Evolutionary conservation across 2,329 filamentous ascomycete genomes (phyloP).

Genomic region (Aspergillus sp.): DNA sequence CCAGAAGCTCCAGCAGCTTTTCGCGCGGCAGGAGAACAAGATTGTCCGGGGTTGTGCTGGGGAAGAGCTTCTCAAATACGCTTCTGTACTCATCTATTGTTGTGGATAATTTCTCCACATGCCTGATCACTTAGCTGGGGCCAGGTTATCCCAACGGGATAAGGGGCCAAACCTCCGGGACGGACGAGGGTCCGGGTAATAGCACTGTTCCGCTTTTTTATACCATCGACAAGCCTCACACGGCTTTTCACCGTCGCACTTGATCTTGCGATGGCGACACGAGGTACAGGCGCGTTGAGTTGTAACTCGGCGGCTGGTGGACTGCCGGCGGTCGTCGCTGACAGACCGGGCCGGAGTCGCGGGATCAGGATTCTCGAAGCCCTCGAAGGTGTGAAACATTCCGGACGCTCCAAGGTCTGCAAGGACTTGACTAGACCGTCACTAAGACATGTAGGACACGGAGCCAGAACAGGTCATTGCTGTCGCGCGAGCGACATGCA

Average conservation of each 20-base stretch:
- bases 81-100: constrained; percentile 57
- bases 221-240: constrained; percentile 78
- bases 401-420: no score
- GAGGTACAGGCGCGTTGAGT: constrained; percentile 56
- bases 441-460: no score
- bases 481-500: no score
- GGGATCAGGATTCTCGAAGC: constrained; percentile 27
- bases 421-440: no score
- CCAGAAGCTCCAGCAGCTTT: constrained; percentile 50
- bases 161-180: constrained; percentile 57
- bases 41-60: constrained; percentile 46
- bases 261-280: constrained; percentile 72
- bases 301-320: constrained; percentile 26
- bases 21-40: constrained; percentile 47
- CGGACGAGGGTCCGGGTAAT: constrained; percentile 72
- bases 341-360: constrained; percentile 20
- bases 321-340: constrained; percentile 24
- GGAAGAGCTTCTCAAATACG: constrained; percentile 54
- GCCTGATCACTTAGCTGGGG: constrained; percentile 15
- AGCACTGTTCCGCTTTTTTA: constrained; percentile 66
- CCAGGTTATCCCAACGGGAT: no score
- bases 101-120: constrained; percentile 52
- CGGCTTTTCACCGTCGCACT: constrained; percentile 71
- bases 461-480: no score
- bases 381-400: constrained; percentile 37